These are phyloP conservation scores for Lecanicillium sp. DNA, from an alignment of 2,329 filamentous ascomycete genomes.

Conservation along the genomic window DNA sequence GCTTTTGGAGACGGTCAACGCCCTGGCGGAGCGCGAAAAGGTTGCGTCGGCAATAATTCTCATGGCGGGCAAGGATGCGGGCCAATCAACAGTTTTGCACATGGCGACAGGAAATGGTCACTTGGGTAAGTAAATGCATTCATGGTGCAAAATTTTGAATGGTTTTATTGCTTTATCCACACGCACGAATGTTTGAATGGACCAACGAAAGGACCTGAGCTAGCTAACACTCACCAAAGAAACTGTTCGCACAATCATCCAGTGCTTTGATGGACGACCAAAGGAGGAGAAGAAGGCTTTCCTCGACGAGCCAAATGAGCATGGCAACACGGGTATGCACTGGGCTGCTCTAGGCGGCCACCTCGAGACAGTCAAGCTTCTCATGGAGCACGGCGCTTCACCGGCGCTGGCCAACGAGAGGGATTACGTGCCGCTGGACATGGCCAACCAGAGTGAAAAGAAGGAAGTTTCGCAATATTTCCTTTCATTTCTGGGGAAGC, in stretches of 20 bases:
- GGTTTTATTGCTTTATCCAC: neutral
- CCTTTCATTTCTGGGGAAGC: conserved; percentile 35
- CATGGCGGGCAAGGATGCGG: conserved; percentile 60
- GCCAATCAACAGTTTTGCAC: conserved; percentile 76
- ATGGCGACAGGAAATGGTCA: conserved; percentile 92
- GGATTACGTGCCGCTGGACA: conserved; percentile 71
- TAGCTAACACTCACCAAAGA: conserved; percentile 21
- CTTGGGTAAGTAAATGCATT: conserved; percentile 44
- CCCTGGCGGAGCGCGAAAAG: conserved; percentile 53
- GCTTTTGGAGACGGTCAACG: conserved; percentile 49
- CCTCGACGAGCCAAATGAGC: conserved; percentile 63
- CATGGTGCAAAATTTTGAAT: accelerated
- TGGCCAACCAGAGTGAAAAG: conserved; percentile 64
- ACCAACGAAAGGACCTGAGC: neutral
- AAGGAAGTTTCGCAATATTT: conserved; percentile 56
- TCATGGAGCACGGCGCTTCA: conserved; percentile 70
- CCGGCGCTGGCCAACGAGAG: conserved; percentile 72
- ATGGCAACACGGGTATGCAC: conserved; percentile 86
- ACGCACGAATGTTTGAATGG: neutral
- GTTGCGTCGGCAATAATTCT: conserved; percentile 56
- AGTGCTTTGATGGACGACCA: conserved; percentile 31
- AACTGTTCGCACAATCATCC: conserved; percentile 34
- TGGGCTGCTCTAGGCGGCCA: conserved; percentile 92
- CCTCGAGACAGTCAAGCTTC: conserved; percentile 65
- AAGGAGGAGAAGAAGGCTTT: conserved; percentile 39